Evolutionary conservation across 2,329 filamentous ascomycete species (phyloP).

Genomic region (Aspergillus neoniger): DNA sequence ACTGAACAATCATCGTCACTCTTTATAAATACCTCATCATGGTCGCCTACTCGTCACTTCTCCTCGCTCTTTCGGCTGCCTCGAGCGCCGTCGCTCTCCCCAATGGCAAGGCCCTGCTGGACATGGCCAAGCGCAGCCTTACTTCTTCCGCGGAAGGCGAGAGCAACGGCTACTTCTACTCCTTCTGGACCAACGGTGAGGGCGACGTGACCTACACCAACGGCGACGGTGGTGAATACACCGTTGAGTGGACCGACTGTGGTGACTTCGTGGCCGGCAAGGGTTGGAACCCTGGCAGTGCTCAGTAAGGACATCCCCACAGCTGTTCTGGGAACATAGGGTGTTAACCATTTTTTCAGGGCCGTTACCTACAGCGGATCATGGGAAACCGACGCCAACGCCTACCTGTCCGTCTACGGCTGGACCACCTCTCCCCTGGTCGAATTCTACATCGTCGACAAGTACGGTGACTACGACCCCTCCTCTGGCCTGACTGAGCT

Average conservation of each 20-base stretch:
- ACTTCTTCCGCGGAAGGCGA: constrained; percentile 25
- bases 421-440: constrained; percentile 43
- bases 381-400: constrained; percentile 35
- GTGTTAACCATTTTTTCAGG: not conserved
- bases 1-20: not conserved
- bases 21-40: not conserved
- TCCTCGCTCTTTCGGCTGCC: constrained; percentile 12
- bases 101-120: not conserved
- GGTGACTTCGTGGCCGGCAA: constrained; percentile 62
- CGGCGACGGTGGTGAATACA: constrained; percentile 48
- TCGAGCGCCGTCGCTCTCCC: constrained; percentile 12
- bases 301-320: constrained; percentile 41
- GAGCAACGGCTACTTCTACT: constrained; percentile 52
- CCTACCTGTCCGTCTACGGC: constrained; percentile 43
- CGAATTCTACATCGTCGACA: constrained; percentile 44
- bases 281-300: constrained; percentile 58
- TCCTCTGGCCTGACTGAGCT: constrained; percentile 29
- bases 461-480: constrained; percentile 38
- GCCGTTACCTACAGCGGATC: constrained; percentile 33
- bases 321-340: rapidly evolving
- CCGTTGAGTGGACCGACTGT: constrained; percentile 47
- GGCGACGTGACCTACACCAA: constrained; percentile 52
- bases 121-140: constrained; percentile 14
- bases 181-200: constrained; percentile 52
- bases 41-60: constrained; percentile 18